phyloP scores from a whole-genome alignment of 257 asterid genomes.

The Verbena officinalis region DNA sequence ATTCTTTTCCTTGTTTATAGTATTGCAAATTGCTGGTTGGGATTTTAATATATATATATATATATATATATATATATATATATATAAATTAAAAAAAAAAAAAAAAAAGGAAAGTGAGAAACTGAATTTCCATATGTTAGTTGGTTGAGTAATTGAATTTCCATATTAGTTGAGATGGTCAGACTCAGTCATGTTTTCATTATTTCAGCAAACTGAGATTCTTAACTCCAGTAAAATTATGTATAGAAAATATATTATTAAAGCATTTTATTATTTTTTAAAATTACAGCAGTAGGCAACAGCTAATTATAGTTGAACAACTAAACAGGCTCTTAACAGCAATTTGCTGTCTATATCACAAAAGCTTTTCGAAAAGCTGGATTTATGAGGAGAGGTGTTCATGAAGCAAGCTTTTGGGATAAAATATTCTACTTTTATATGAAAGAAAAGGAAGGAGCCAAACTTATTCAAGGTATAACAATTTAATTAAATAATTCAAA shows the following conservation, averaged over 20 bases:
- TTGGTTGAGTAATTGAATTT: too few species aligned
- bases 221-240: too few species aligned
- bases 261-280: too few species aligned
- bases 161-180: too few species aligned
- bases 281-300: not conserved
- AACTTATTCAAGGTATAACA: not conserved
- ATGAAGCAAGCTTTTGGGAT: slow-evolving; percentile 18
- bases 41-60: not conserved
- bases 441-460: not conserved
- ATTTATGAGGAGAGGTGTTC: not conserved
- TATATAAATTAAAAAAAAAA: not conserved
- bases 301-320: slow-evolving; percentile 33
- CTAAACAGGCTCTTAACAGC: slow-evolving; percentile 18
- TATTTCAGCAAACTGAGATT: too few species aligned
- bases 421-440: not conserved
- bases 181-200: too few species aligned
- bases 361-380: slow-evolving; percentile 6
- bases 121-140: too few species aligned
- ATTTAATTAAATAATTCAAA: too few species aligned
- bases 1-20: not conserved
- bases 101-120: not conserved
- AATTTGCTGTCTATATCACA: slow-evolving; percentile 29
- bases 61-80: too few species aligned
- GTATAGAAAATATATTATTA: too few species aligned
- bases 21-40: not conserved